A percentile compares a stretch with the other conserved stretches of the same genome.
Conservation (phyloP, 345 rosid genomes). For the Excoecaria cochinchinensis region DNA sequence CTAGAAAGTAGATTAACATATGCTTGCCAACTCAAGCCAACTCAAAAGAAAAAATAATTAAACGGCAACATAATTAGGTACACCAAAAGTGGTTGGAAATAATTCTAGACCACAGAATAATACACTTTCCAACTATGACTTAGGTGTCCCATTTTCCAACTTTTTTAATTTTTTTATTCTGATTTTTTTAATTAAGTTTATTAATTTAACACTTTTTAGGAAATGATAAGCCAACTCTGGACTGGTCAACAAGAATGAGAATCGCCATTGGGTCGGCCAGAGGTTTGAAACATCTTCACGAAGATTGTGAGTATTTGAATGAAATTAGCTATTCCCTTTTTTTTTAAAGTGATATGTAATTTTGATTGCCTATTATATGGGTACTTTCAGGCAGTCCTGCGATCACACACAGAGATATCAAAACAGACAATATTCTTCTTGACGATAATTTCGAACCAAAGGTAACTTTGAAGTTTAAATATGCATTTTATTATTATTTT, state of each 20-base stretch:
- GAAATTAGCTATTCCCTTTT: not conserved
- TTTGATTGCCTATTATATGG: not conserved
- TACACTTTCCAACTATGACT: too few species aligned
- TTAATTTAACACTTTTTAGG: conserved; percentile 43
- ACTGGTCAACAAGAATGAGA: conserved; percentile 17
- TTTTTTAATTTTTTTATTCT: too few species aligned
- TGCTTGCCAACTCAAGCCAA: too few species aligned
- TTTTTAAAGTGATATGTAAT: not conserved
- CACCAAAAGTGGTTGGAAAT: too few species aligned
- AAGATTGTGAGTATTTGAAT: conserved; percentile 16
- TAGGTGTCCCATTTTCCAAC: too few species aligned
- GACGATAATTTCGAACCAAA: conserved; percentile 21
- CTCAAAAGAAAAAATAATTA: too few species aligned
- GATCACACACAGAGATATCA: not conserved
- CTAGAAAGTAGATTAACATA: too few species aligned
- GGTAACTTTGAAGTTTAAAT: not conserved
- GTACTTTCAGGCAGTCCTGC: conserved; percentile 12
- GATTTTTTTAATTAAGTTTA: too few species aligned
- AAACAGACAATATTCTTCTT: conserved; percentile 23
- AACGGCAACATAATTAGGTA: too few species aligned
- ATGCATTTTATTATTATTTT: too few species aligned
- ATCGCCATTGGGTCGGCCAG: conserved; percentile 16
- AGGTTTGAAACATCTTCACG: conserved; percentile 21
- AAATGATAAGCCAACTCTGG: conserved; percentile 33
- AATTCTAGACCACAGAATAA: too few species aligned